Evolutionary conservation across 169 alveolate genomes (phyloP), one percentile per base, ranked within the genome.

Genomic region (Plasmodium falciparum): DNA sequence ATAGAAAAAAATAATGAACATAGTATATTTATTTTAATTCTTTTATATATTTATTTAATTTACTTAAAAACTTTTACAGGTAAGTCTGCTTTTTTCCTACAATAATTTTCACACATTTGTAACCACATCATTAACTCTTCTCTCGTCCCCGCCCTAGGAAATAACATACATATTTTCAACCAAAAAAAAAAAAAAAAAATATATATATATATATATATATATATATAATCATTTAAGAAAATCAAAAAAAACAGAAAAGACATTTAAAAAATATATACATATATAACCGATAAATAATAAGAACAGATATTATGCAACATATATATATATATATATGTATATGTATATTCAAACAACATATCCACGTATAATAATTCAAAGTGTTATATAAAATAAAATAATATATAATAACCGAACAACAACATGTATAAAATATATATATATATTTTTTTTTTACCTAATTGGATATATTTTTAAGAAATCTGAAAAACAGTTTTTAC

Each of bases 41-140:
- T 66, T 26, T 66, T 22, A 43, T 22, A 66, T 33, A 66, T 67
- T 71, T 17, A 85, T 56, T 52, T 70, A 17, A 33, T 33, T 33
- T 85, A 85, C 92, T 73, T 85, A 61, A 85, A 85, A 22, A 58
- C 62, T 72, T 85, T 85, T 71, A 72, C 75, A 85, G 92, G 92
- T 72, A 85, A 29, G n/a, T 54, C 88, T 33, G 92, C 92, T 39
- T 85, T 85, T 61, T 85, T 47, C 29, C 92, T 85, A 54, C 92
- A 85, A 52, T 71, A 85, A 85, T 85, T 85, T 63, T 85, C 92
- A 54, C 92, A 85, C 92, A 71, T 85, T 71, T 85, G 92, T 58
- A 85, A 43, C 92, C 92, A 85, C 66, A 66, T 85, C 92, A 85
- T 85, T 50, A 85, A 33, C 49, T 85, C 92, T 59, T 71, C 88